Evolutionary conservation across 2,329 filamentous ascomycete species (phyloP).

Genomic region (Colletotrichum sidae): DNA sequence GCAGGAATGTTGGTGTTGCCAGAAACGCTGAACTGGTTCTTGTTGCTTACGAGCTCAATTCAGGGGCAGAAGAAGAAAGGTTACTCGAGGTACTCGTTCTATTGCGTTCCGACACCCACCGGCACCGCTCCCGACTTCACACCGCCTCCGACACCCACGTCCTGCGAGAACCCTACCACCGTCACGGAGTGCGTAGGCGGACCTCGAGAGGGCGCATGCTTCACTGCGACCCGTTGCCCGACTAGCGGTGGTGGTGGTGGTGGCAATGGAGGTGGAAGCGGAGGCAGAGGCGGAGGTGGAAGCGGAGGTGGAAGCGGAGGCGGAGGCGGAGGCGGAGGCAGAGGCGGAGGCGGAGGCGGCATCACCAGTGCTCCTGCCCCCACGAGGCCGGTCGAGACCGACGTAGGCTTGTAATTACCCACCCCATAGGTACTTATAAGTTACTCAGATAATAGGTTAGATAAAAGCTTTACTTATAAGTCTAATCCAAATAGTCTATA

Average conservation of each 20-base stretch:
- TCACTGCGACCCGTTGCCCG: neutral
- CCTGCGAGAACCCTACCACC: neutral
- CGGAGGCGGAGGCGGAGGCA: too few relatives aligned
- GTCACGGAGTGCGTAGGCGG: neutral
- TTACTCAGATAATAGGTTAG: too few relatives aligned
- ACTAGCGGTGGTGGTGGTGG: neutral
- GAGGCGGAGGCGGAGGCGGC: neutral
- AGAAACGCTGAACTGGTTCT: constrained; percentile 2
- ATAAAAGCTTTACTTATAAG: too few relatives aligned
- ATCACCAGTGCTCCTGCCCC: neutral
- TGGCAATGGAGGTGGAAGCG: neutral
- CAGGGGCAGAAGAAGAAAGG: neutral
- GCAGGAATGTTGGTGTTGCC: neutral
- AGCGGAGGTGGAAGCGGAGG: neutral
- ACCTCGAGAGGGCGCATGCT: constrained; percentile 1
- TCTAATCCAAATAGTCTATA: too few relatives aligned
- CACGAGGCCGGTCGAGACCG: neutral
- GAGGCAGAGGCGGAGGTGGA: neutral
- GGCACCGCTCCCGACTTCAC: constrained; percentile 2
- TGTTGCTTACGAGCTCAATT: neutral
- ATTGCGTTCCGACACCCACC: neutral
- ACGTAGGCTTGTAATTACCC: too few relatives aligned
- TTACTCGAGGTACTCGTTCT: constrained; percentile 4
- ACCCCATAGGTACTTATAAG: too few relatives aligned
- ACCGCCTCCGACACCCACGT: neutral